Conservation (phyloP, 345 rosid species). For the Pistacia vera region DNA sequence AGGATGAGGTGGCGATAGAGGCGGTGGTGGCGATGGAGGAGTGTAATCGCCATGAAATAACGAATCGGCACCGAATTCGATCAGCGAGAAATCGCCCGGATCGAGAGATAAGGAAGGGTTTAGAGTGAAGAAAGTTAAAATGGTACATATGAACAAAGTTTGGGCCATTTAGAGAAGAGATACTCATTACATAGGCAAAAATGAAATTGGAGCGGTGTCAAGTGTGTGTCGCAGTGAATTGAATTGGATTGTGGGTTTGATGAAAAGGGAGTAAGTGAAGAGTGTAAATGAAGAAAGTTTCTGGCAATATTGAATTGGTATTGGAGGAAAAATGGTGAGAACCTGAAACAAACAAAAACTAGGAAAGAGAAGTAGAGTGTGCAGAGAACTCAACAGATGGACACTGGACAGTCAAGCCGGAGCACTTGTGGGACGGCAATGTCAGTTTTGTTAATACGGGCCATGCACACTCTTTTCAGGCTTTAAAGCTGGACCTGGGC, state of each 20-base stretch:
- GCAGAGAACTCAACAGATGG: neutral
- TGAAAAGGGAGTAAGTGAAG: neutral
- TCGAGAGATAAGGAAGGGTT: constrained; percentile 20
- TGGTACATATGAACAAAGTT: neutral
- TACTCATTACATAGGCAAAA: constrained; percentile 16
- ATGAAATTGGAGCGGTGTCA: no score
- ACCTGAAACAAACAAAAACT: neutral
- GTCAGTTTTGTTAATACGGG: no score
- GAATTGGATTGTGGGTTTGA: neutral
- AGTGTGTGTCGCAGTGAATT: neutral
- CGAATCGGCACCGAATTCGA: constrained; percentile 26
- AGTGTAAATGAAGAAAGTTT: neutral
- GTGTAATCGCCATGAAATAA: constrained; percentile 52
- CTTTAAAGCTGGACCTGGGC: no score
- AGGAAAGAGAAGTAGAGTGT: neutral
- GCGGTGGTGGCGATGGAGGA: constrained; percentile 67
- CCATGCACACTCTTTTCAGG: no score
- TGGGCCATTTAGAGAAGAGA: constrained; percentile 29
- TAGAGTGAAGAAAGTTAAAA: constrained; percentile 8
- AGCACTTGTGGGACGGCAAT: neutral
- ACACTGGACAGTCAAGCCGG: neutral
- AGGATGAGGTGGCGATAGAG: constrained; percentile 51
- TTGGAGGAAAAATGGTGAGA: neutral
- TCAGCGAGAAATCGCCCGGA: constrained; percentile 33
- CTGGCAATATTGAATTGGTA: neutral